Evolutionary conservation across 2,329 filamentous ascomycete genomes (phyloP).

Genomic region (Fonsecaea pugnacius): DNA sequence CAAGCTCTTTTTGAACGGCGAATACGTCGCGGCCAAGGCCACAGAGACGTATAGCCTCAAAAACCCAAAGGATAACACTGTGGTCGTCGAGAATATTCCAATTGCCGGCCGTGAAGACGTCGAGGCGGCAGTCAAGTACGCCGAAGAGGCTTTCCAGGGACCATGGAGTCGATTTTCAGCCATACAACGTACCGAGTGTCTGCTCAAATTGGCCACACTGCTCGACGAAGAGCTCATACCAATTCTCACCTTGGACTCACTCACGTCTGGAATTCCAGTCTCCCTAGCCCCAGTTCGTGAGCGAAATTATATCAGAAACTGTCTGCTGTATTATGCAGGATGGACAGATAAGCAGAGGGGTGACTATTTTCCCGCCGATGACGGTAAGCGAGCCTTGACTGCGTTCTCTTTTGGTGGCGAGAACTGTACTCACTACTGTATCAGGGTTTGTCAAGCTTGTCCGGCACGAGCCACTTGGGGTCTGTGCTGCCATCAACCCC

Average conservation of each 20-base stretch:
- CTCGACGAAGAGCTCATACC: constrained; percentile 22
- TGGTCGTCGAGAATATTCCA: constrained; percentile 55
- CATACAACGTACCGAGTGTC: constrained; percentile 22
- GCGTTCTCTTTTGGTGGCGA: background rate
- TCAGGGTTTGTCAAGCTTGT: constrained; percentile 41
- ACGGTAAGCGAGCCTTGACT: background rate
- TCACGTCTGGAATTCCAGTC: constrained; percentile 26
- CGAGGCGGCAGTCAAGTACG: constrained; percentile 55
- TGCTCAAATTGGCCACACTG: constrained; percentile 24
- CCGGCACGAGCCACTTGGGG: constrained; percentile 44
- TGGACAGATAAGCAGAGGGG: constrained; percentile 49
- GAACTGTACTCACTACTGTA: background rate
- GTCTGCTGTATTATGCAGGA: constrained; percentile 42
- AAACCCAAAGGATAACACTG: constrained; percentile 53
- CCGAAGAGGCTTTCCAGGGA: constrained; percentile 55
- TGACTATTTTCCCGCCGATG: constrained; percentile 49
- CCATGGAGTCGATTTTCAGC: constrained; percentile 28
- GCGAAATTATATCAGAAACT: constrained; percentile 13
- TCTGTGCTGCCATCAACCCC: constrained; percentile 59
- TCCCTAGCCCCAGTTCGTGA: constrained; percentile 14
- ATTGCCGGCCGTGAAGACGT: constrained; percentile 53
- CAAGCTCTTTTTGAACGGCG: constrained; percentile 9
- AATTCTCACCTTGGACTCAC: constrained; percentile 25
- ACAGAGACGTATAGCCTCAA: constrained; percentile 46
- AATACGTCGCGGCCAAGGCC: constrained; percentile 25